Evolutionary conservation across 495 filamentous ascomycete species (phyloP).

Genomic region (Aspergillus cavernicola): DNA sequence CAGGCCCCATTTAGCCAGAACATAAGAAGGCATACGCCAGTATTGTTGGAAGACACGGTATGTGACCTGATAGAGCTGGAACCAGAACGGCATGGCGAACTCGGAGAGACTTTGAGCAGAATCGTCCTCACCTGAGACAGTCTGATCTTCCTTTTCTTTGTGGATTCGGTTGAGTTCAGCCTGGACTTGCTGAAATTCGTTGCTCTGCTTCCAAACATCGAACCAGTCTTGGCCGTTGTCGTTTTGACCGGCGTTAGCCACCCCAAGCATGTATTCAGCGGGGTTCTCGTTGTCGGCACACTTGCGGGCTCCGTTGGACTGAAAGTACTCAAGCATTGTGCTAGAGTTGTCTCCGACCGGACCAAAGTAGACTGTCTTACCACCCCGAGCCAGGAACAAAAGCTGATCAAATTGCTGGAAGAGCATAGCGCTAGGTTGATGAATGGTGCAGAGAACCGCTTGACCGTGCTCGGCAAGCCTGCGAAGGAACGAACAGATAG

Average conservation of each 20-base stretch:
- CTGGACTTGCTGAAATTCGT: conserved; percentile 27
- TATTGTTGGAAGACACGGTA: conserved; percentile 52
- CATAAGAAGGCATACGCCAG: conserved; percentile 58
- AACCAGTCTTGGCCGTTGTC: no score
- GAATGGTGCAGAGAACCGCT: conserved; percentile 92
- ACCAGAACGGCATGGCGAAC: conserved; percentile 51
- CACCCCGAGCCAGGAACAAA: conserved; percentile 78
- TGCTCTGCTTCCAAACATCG: conserved; percentile 22
- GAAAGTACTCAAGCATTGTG: conserved; percentile 74
- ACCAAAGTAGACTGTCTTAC: conserved; percentile 85
- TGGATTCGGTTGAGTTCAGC: conserved; percentile 24
- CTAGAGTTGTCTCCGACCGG: conserved; percentile 77
- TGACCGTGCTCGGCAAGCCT: conserved; percentile 85
- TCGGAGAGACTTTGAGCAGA: conserved; percentile 28
- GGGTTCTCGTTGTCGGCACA: conserved; percentile 72
- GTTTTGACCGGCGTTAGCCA: conserved; percentile 87
- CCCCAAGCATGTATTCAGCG: conserved; percentile 95
- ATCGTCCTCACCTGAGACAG: no score
- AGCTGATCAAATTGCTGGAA: conserved; percentile 93
- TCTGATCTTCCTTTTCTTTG: no score
- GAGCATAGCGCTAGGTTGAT: conserved; percentile 90
- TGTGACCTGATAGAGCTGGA: conserved; percentile 50
- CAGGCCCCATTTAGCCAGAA: conserved; percentile 37
- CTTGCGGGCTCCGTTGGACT: conserved; percentile 66
- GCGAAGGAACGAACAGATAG: conserved; percentile 76